A percentile compares a stretch with the other conserved stretches of the same genome.
These are phyloP conservation scores for Trichoderma sp. DNA, from an alignment of 2,329 filamentous ascomycete species.

Conservation along the genomic window DNA sequence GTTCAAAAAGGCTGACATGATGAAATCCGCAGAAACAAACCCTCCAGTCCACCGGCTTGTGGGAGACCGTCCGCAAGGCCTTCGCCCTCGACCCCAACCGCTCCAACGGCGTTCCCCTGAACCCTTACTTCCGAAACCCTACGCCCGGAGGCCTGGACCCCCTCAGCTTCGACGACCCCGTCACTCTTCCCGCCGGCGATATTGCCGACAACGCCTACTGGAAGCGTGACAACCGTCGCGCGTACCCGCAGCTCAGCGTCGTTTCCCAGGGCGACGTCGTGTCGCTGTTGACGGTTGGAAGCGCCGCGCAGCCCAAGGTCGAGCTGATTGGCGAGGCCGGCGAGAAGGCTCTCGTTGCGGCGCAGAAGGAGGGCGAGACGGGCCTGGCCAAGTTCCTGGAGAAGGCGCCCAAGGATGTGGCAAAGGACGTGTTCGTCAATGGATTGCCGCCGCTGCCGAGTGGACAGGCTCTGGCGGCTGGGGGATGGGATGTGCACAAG, in stretches of 20 bases:
- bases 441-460: conserved; percentile 87
- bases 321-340: conserved; percentile 70
- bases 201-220: conserved; percentile 58
- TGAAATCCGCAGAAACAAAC: conserved; percentile 79
- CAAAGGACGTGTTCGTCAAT: conserved; percentile 66
- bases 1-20: not conserved
- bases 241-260: conserved; percentile 77
- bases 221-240: conserved; percentile 86
- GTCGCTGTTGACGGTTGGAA: conserved; percentile 81
- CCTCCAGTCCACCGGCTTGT: conserved; percentile 84
- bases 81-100: conserved; percentile 83
- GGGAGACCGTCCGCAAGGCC: conserved; percentile 77
- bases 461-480: conserved; percentile 58
- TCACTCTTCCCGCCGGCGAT: conserved; percentile 59
- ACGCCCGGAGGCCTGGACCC: conserved; percentile 51
- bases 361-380: conserved; percentile 72
- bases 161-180: conserved; percentile 42
- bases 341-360: conserved; percentile 68
- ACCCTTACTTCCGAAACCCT: conserved; percentile 89
- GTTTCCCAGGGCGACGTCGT: conserved; percentile 85
- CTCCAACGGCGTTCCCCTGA: conserved; percentile 88
- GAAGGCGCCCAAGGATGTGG: conserved; percentile 55
- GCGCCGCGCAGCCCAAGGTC: conserved; percentile 75
- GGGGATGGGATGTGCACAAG: conserved; percentile 66
- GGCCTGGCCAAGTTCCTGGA: conserved; percentile 75